phyloP scores from a whole-genome alignment of 768 basidiomycete species.

The Pleurotus platypus region DNA sequence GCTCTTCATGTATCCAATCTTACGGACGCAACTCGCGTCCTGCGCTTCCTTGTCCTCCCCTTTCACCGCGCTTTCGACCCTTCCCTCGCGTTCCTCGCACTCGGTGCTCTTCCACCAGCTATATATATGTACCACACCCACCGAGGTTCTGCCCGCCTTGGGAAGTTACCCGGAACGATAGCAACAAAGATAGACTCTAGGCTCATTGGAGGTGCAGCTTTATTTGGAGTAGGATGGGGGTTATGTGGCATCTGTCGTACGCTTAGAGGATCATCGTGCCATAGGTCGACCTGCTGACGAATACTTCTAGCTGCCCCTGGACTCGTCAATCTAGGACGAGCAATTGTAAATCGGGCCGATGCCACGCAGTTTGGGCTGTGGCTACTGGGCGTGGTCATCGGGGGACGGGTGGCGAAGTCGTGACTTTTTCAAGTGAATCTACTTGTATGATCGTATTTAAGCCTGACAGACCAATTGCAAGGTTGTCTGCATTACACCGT shows the following conservation, averaged over 20 bases:
- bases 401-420: conserved; percentile 31
- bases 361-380: conserved; percentile 32
- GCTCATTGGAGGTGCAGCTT: conserved; percentile 45
- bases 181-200: conserved; percentile 36
- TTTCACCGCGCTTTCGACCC: conserved; percentile 49
- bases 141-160: conserved; percentile 40
- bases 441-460: too few species aligned
- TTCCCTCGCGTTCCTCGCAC: conserved; percentile 50
- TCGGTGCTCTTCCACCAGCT: conserved; percentile 45
- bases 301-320: conserved; percentile 50
- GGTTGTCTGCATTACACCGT: neutral
- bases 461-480: conserved; percentile 5
- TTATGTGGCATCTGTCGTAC: conserved; percentile 58
- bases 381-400: conserved; percentile 35
- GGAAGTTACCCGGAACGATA: conserved; percentile 24
- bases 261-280: conserved; percentile 18
- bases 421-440: neutral
- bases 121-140: conserved; percentile 40
- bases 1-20: conserved; percentile 53
- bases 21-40: conserved; percentile 42
- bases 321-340: conserved; percentile 57
- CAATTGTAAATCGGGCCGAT: conserved; percentile 31
- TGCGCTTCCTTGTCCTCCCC: conserved; percentile 51
- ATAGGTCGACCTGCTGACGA: neutral
- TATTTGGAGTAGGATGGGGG: conserved; percentile 67